A percentile compares a stretch with the other conserved stretches of the same genome.
Evolutionary conservation across 257 asterid species (phyloP).

Genomic region (Pogostemon cablin): DNA sequence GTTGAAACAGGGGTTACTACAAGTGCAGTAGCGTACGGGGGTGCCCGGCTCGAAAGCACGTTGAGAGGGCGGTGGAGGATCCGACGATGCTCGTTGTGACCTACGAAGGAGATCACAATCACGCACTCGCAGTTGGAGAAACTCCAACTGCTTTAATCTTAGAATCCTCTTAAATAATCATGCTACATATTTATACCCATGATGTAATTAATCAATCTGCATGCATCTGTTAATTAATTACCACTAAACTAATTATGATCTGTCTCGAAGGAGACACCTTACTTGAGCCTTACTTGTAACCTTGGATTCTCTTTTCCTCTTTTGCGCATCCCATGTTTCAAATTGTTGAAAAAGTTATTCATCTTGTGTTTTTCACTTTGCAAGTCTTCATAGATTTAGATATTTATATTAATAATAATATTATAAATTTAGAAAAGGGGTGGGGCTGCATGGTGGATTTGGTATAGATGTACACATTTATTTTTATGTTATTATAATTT

Average conservation of each 20-base stretch:
- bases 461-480: conserved; percentile 21
- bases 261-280: conserved; percentile 54
- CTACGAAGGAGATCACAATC: conserved; percentile 92
- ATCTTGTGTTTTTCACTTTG: background rate
- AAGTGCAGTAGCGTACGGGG: conserved; percentile 95
- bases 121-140: conserved; percentile 52
- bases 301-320: background rate
- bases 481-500: conserved; percentile 27
- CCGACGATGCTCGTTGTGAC: conserved; percentile 87
- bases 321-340: background rate
- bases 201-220: conserved; percentile 16
- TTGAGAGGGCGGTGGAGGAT: conserved; percentile 84
- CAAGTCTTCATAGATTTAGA: background rate
- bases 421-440: background rate
- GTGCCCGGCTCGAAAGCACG: conserved; percentile 93
- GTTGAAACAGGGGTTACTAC: conserved; percentile 78
- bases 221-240: background rate
- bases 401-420: no score
- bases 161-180: conserved; percentile 63
- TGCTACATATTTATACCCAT: background rate
- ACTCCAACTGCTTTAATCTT: conserved; percentile 54
- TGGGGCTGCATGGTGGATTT: conserved; percentile 36
- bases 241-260: conserved; percentile 11
- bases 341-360: no score
- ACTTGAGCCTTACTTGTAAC: conserved; percentile 26